phyloP scores from a whole-genome alignment of 2,329 filamentous ascomycete genomes.

The Trichoderma endophyticum region DNA sequence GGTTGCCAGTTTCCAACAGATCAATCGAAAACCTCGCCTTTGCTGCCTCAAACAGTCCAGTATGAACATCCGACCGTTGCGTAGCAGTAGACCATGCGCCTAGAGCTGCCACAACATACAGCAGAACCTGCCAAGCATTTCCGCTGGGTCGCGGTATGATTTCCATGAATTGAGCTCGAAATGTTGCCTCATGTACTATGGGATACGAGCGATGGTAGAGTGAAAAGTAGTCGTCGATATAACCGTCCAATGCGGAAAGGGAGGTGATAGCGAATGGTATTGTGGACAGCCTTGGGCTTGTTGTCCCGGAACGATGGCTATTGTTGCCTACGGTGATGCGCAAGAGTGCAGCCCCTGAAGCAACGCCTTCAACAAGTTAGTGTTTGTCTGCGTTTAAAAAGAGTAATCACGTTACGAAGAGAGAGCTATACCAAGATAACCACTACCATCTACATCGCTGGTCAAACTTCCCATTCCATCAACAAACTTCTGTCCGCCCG shows the following conservation, averaged over 20 bases:
- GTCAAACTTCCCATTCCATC: not conserved
- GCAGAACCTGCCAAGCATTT: constrained; percentile 34
- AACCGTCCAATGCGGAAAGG: not conserved
- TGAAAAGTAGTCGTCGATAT: constrained; percentile 40
- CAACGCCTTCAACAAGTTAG: not conserved
- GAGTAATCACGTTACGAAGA: not conserved
- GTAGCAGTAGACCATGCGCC: not conserved
- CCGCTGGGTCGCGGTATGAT: constrained; percentile 29
- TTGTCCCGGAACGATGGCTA: not conserved
- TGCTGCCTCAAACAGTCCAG: constrained; percentile 21
- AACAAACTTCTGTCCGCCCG: not conserved
- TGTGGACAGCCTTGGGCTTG: not conserved
- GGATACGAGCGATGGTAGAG: constrained; percentile 46
- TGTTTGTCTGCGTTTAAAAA: not conserved
- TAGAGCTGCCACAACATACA: constrained; percentile 26
- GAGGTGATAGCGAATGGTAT: not conserved
- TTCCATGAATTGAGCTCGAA: constrained; percentile 38
- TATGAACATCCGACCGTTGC: not conserved
- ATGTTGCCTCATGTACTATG: constrained; percentile 44
- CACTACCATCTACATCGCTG: not conserved
- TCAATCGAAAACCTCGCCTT: constrained; percentile 29
- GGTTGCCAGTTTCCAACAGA: constrained; percentile 33
- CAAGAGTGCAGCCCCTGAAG: not conserved
- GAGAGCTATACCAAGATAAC: not conserved
- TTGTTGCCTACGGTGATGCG: not conserved